Percentiles rank a stretch among this genome's conserved stretches.
These are phyloP conservation scores for Blastocystis hominis DNA, from an alignment of 352 stramenopile species.

Conservation along the genomic window DNA sequence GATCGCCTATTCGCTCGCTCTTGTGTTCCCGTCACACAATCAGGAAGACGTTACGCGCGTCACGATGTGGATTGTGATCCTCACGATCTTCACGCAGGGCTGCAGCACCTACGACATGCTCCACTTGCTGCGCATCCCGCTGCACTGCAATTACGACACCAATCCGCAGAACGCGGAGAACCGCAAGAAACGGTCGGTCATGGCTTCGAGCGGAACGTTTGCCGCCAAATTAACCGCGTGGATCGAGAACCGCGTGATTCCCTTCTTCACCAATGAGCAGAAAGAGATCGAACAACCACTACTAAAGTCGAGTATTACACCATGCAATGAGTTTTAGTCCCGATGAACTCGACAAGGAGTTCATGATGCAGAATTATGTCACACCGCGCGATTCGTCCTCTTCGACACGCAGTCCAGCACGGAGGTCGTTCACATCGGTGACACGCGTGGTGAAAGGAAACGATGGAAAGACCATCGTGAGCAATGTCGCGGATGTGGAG, in stretches of 20 bases:
- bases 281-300: slow-evolving; percentile 1
- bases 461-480: slow-evolving; percentile 23
- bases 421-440: neutral
- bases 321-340: neutral
- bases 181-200: slow-evolving; percentile 24
- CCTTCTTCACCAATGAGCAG: slow-evolving; percentile 30
- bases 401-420: neutral
- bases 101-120: slow-evolving; percentile 43
- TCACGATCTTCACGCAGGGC: slow-evolving; percentile 58
- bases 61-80: slow-evolving; percentile 59
- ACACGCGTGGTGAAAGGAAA: slow-evolving; percentile 9
- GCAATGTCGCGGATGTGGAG: slow-evolving; percentile 29
- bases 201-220: neutral
- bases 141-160: neutral
- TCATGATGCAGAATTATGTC: neutral
- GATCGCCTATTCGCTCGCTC: slow-evolving; percentile 61
- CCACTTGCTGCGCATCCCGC: neutral
- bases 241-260: slow-evolving; percentile 13
- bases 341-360: neutral
- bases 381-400: neutral
- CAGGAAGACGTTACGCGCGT: neutral
- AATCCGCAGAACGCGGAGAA: neutral
- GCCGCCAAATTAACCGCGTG: neutral
- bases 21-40: slow-evolving; percentile 56
- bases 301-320: neutral